These are phyloP conservation scores for Bacterosira constricta DNA, from an alignment of 108 stramenopile genomes.

Conservation along the genomic window DNA sequence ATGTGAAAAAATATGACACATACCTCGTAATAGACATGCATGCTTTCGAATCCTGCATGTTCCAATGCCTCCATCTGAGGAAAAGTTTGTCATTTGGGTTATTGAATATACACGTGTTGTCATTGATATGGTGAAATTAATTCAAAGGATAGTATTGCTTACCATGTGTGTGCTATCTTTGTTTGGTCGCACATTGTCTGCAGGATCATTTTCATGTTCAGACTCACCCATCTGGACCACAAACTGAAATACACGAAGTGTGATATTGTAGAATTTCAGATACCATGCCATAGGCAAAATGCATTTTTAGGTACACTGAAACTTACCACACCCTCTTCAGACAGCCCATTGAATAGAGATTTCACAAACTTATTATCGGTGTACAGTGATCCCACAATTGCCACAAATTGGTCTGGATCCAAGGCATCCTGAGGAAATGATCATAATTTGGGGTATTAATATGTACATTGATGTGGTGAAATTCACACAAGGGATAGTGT, in stretches of 20 bases:
- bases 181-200: background rate
- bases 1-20: too few relatives aligned
- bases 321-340: slow-evolving; percentile 50
- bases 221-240: slow-evolving; percentile 5
- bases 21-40: slow-evolving; percentile 64
- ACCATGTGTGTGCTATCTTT: background rate
- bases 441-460: too few relatives aligned
- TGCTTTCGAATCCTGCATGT: slow-evolving; percentile 57
- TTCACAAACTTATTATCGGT: slow-evolving; percentile 39
- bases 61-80: slow-evolving; percentile 40
- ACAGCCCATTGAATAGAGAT: slow-evolving; percentile 49
- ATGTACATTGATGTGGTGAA: background rate
- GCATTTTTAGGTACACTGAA: slow-evolving; percentile 55
- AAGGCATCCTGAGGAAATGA: slow-evolving; percentile 73
- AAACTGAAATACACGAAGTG: slow-evolving; percentile 19
- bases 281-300: slow-evolving; percentile 11
- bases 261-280: background rate
- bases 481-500: background rate
- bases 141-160: background rate
- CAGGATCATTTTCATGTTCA: background rate
- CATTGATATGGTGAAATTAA: background rate
- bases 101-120: background rate
- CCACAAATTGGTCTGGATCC: slow-evolving; percentile 58
- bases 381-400: slow-evolving; percentile 60
- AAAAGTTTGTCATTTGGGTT: background rate